Base-by-base conservation (phyloP, 1,139 yeast genomes). In the Hansenula sp. region DNA sequence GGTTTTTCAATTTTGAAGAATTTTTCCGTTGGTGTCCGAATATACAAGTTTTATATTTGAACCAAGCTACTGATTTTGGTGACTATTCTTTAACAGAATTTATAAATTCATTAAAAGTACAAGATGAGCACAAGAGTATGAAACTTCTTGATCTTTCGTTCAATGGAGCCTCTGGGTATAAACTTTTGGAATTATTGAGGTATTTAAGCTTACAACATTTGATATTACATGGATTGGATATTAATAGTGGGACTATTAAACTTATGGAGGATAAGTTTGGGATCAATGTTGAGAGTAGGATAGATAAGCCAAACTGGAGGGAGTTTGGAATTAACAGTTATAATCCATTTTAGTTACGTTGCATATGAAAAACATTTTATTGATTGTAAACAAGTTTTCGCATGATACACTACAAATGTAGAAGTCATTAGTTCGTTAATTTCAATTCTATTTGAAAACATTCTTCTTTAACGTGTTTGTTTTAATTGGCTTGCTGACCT, bases 51-150 rank as follows among this genome's bases (percentile, higher is more conserved):
- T 21, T 55, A 4, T 48, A 49, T 17, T 11, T 57, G 38, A 53
- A 54, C n/a, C 58, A 57, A 36, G 44, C 59, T 0, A 47, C 52
- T 4, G 55, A 52, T 28, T 51, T 57, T 19, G 47, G 51, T 21
- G 59, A 55, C 40, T 49, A 43, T 40, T 41, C 58, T 4, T 28
- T 55, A 11, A 41, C 36, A 2, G 46, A 52, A 31, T 31, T 55
- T 18, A 40, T 43, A 1, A 17, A 38, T 3, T 48, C 55, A 1
- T 41, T 55, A 2, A 42, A 34, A 21, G 5, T 15, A 7, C 10
- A 21, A 4, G 24, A 45, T 16, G 41, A 47, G 0, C 34, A 50
- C 11, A 33, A 11, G 7, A 7, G 19, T 2, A 37, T 57, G 25
- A 50, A 30, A 16, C 44, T 44, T 3, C 17, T 57, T 19, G 59